A percentile compares a stretch with the other conserved stretches of the same genome.
Conservation (phyloP, 441 rosid species). For the Adansonia rubrostipa region DNA sequence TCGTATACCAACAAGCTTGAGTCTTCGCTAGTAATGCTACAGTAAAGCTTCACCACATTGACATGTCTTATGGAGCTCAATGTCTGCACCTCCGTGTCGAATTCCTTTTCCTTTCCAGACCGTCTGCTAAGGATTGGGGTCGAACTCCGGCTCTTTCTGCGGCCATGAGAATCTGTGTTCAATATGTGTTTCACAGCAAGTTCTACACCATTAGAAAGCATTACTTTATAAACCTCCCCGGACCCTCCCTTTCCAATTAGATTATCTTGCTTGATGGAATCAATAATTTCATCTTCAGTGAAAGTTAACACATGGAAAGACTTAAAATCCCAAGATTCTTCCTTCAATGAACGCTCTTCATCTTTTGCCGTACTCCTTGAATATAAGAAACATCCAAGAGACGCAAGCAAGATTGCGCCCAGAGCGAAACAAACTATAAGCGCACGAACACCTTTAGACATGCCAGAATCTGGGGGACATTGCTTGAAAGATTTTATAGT, state of each 20-base stretch:
- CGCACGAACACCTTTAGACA: slow-evolving; percentile 48
- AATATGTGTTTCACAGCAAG: slow-evolving; percentile 89
- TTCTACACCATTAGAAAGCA: slow-evolving; percentile 66
- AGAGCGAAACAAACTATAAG: slow-evolving; percentile 60
- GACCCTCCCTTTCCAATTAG: slow-evolving; percentile 92
- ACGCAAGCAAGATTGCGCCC: slow-evolving; percentile 55
- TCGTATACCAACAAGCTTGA: slow-evolving; percentile 90
- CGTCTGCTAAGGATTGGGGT: slow-evolving; percentile 64
- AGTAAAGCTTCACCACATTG: slow-evolving; percentile 86
- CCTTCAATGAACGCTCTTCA: slow-evolving; percentile 54
- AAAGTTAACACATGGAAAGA: slow-evolving; percentile 75
- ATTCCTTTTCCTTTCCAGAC: slow-evolving; percentile 55
- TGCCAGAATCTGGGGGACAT: slow-evolving; percentile 51
- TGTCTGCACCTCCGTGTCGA: slow-evolving; percentile 82
- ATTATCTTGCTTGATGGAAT: slow-evolving; percentile 86
- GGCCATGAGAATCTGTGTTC: slow-evolving; percentile 38
- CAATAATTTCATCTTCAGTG: slow-evolving; percentile 81
- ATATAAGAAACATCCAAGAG: slow-evolving; percentile 56
- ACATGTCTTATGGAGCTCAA: slow-evolving; percentile 89
- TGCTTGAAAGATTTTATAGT: slow-evolving; percentile 56
- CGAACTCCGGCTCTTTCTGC: slow-evolving; percentile 48
- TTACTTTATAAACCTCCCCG: slow-evolving; percentile 77
- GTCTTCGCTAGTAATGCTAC: slow-evolving; percentile 92
- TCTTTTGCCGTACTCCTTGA: slow-evolving; percentile 58
- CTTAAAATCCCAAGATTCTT: slow-evolving; percentile 83